Percentiles rank a stretch among this genome's conserved stretches.
Evolutionary conservation across 495 filamentous ascomycete genomes (phyloP).

Genomic region (Hyaloscypha finlandica): DNA sequence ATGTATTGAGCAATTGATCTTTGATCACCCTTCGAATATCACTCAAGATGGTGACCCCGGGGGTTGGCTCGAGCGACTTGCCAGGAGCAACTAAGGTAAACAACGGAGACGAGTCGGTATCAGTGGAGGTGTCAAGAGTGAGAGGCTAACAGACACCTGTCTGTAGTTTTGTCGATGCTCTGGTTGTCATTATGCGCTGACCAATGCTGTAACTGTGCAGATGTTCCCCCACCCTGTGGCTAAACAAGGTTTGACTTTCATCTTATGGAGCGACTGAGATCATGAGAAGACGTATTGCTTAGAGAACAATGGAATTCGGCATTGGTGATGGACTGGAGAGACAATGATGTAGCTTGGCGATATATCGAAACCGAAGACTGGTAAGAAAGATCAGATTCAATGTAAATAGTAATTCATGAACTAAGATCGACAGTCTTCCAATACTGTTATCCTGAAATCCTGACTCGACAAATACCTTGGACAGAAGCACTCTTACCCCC

Average conservation of each 20-base stretch:
- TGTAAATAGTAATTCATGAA: too few species aligned
- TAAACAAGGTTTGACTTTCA: background rate
- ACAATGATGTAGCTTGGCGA: too few species aligned
- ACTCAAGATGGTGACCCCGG: conserved; percentile 31
- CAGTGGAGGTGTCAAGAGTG: background rate
- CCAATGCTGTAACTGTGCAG: background rate
- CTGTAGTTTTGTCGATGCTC: conserved; percentile 38
- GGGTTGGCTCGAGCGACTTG: conserved; percentile 35
- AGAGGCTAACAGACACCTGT: conserved; percentile 15
- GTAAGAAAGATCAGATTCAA: too few species aligned
- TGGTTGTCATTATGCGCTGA: conserved; percentile 35
- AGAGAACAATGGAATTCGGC: too few species aligned
- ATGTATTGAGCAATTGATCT: conserved; percentile 37
- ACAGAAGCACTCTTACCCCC: too few species aligned
- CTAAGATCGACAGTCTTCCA: too few species aligned
- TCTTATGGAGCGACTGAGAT: too few species aligned
- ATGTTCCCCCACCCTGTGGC: background rate
- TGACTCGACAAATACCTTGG: too few species aligned
- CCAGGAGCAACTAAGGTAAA: conserved; percentile 39
- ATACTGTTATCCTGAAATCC: too few species aligned
- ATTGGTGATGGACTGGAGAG: too few species aligned
- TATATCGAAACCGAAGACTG: too few species aligned
- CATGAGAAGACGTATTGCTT: too few species aligned
- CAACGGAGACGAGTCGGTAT: background rate
- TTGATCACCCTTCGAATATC: conserved; percentile 27